Evolutionary conservation across 2,329 filamentous ascomycete genomes (phyloP).

Genomic region (Alternaria triticina): DNA sequence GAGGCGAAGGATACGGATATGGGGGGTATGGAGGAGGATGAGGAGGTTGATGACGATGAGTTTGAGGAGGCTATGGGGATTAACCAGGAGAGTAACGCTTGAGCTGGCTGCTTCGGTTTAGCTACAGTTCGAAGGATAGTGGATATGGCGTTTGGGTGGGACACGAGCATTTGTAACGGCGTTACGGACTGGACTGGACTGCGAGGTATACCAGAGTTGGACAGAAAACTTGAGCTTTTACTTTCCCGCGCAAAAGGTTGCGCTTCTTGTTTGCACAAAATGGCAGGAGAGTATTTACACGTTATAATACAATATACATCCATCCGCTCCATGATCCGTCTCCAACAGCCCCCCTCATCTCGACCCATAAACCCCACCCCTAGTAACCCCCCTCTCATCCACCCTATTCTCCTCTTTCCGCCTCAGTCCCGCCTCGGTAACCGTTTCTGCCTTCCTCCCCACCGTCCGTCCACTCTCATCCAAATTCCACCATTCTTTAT

Average conservation of each 20-base stretch:
- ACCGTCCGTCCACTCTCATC: constrained; percentile 46
- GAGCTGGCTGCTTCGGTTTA: too few relatives aligned
- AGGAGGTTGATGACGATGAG: constrained; percentile 52
- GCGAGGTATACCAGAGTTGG: constrained; percentile 37
- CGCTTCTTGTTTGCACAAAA: not conserved
- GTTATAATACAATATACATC: constrained; percentile 16
- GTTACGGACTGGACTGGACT: constrained; percentile 6
- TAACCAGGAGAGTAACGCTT: not conserved
- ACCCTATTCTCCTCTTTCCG: constrained; percentile 26
- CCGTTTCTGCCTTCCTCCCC: constrained; percentile 26
- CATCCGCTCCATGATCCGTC: not conserved
- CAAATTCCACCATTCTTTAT: constrained; percentile 60
- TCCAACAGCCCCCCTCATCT: not conserved
- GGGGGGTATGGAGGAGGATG: constrained; percentile 45
- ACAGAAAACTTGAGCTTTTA: too few relatives aligned
- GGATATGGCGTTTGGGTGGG: constrained; percentile 2
- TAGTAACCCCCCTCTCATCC: constrained; percentile 25
- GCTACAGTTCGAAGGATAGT: too few relatives aligned
- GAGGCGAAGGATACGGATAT: constrained; percentile 35
- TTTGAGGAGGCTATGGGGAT: constrained; percentile 51
- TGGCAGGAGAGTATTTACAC: constrained; percentile 5
- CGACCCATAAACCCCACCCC: constrained; percentile 24
- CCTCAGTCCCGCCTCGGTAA: not conserved
- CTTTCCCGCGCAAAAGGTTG: not conserved
- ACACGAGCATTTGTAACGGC: constrained; percentile 24